These are phyloP conservation scores for Penicillium verrucosum DNA, from an alignment of 2,329 filamentous ascomycete species.

Conservation along the genomic window DNA sequence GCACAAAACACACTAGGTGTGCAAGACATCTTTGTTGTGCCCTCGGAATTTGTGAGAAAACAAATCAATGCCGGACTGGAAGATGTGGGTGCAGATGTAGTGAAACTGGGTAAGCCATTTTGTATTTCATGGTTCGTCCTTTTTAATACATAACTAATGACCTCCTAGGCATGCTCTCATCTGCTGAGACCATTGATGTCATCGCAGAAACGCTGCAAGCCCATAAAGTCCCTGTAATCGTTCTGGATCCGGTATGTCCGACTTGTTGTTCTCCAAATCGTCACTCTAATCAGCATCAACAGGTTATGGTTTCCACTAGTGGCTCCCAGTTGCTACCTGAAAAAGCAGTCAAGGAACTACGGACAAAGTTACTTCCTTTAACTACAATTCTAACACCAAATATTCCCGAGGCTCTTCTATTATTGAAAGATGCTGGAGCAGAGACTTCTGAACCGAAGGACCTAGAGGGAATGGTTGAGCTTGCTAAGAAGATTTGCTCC, in stretches of 20 bases:
- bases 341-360: conserved; percentile 41
- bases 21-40: conserved; percentile 73
- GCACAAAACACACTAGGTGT: conserved; percentile 91
- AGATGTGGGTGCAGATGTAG: conserved; percentile 82
- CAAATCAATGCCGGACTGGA: conserved; percentile 81
- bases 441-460: conserved; percentile 49
- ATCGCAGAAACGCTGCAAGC: conserved; percentile 63
- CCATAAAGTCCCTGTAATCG: conserved; percentile 57
- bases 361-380: conserved; percentile 42
- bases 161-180: conserved; percentile 73
- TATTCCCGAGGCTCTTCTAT: conserved; percentile 47
- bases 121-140: background rate
- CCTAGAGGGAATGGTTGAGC: conserved; percentile 63
- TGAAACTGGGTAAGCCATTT: conserved; percentile 72
- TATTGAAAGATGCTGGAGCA: conserved; percentile 42
- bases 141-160: background rate
- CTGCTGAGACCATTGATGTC: conserved; percentile 64
- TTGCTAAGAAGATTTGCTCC: conserved; percentile 63
- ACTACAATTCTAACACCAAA: conserved; percentile 49
- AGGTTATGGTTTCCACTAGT: conserved; percentile 77
- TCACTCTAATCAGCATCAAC: conserved; percentile 15
- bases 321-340: conserved; percentile 47
- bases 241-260: conserved; percentile 68
- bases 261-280: conserved; percentile 14
- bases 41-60: conserved; percentile 73